Evolutionary conservation across 2,329 filamentous ascomycete genomes (phyloP), one percentile per base, ranked within the genome.

Genomic region (Hymenoscyphus albidus): DNA sequence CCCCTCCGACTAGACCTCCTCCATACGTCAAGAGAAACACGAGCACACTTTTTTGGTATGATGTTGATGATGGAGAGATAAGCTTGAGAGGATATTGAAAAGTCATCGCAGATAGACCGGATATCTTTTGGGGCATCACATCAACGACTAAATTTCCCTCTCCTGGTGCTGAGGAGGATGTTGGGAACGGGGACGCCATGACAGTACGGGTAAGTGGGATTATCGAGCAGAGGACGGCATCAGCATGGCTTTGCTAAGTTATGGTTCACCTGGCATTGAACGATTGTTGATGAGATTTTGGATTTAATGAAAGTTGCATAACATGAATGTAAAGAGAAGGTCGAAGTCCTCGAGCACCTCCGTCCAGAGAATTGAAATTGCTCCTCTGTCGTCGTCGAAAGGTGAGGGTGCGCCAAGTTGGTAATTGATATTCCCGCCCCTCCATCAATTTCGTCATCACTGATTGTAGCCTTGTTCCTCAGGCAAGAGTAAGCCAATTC

Each of bases 81-180:
- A 99, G 85, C 77, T 99, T 99, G 58, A 99, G 83, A 1, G 95
- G 95, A 74, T 98, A 99, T 76, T 96, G 92, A 76, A 96, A 98
- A 42, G 88, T 88, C 69, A 97, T 85, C 39, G 83, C 85, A 66
- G 88, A 86, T 38, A 97, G 83, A 57, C 88, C 87, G 14, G 91
- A 91, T 58, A 85, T 85, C 32, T 85, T 83, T 39, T 88, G 88
- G 42, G 93, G 91, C 10, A 93, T 82, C 5, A 91, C 79, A 22
- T 85, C 85, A 64, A 92, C 86, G 62, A 92, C 82, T 70, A 97
- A 90, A 69, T 82, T 84, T 66, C 95, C 95, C 74, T 91, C 83
- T 64, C 95, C 95, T 27, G 93, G 86, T 62, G 83, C 82, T 31
- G 91, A 90, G 48, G 88, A 84, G 35, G 91, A 91, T 61, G 85